phyloP scores from a whole-genome alignment of 2,329 filamentous ascomycete genomes.

The Beauveria scarabaeidicola region DNA sequence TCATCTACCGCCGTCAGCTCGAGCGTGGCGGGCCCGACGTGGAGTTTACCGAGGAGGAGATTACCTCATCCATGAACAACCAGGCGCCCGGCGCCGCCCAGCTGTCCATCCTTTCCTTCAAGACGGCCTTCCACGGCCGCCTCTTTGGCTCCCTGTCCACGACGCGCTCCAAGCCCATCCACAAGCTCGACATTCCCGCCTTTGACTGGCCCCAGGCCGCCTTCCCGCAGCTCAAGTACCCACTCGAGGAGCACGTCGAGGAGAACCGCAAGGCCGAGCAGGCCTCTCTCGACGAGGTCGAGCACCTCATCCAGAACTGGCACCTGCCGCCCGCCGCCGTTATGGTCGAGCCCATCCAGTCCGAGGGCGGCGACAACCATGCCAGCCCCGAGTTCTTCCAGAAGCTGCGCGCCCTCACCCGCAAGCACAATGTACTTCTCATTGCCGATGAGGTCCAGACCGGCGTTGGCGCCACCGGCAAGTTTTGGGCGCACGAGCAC shows the following conservation, averaged over 20 bases:
- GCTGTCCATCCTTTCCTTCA: conserved; percentile 83
- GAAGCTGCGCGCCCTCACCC: conserved; percentile 70
- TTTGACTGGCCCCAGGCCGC: conserved; percentile 92
- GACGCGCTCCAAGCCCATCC: conserved; percentile 85
- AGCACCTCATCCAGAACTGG: conserved; percentile 70
- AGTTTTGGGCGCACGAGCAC: conserved; percentile 96
- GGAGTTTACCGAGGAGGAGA: conserved; percentile 73
- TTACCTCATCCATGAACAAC: conserved; percentile 71
- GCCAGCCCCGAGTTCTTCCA: conserved; percentile 82
- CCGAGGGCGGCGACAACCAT: conserved; percentile 91
- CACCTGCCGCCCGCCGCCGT: conserved; percentile 74
- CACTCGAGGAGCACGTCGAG: conserved; percentile 66
- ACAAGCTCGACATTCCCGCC: conserved; percentile 89
- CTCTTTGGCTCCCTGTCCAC: conserved; percentile 82
- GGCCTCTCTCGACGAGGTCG: conserved; percentile 72
- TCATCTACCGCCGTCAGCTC: conserved; percentile 80
- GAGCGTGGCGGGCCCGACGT: conserved; percentile 70
- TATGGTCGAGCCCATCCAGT: conserved; percentile 84
- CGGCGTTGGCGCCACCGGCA: conserved; percentile 83
- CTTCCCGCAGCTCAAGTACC: conserved; percentile 81
- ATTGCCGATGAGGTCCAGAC: conserved; percentile 96
- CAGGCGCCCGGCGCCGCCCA: conserved; percentile 63
- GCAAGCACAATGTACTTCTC: conserved; percentile 68
- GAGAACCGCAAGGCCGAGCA: conserved; percentile 80
- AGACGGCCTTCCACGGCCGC: conserved; percentile 80